A percentile compares a stretch with the other conserved stretches of the same genome.
phyloP scores from a whole-genome alignment of 345 rosid species.

The Punica granatum region DNA sequence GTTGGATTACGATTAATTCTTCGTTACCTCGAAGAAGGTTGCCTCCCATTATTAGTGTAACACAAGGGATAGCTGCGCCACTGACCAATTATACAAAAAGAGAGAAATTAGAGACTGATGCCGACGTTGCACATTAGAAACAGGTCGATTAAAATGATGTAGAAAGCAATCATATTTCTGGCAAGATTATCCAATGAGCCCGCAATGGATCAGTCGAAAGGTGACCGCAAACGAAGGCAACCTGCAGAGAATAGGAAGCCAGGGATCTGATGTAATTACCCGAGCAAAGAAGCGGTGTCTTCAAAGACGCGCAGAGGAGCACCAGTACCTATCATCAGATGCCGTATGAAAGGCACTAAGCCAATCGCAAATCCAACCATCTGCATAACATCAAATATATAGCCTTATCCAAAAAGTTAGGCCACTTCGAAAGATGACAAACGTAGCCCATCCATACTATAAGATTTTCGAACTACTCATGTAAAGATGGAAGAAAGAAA shows the following conservation, averaged over 20 bases:
- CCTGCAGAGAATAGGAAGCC: neutral
- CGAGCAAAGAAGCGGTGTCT: constrained; percentile 29
- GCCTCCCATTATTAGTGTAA: constrained; percentile 38
- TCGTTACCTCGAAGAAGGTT: constrained; percentile 29
- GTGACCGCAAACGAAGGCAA: no score
- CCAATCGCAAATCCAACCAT: constrained; percentile 35
- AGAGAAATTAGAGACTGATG: neutral
- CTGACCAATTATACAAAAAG: constrained; percentile 12
- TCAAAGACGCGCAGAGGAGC: constrained; percentile 36
- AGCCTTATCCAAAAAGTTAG: neutral
- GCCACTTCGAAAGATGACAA: neutral
- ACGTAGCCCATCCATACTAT: neutral
- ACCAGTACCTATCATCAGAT: constrained; percentile 23
- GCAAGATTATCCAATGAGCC: no score
- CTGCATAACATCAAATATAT: constrained; percentile 11
- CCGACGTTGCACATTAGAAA: neutral
- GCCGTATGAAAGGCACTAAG: constrained; percentile 24
- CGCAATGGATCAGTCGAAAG: no score
- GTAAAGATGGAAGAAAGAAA: neutral
- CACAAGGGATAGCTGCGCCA: constrained; percentile 34
- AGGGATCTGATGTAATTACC: constrained; percentile 14
- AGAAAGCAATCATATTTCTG: no score
- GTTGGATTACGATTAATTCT: neutral
- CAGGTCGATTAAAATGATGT: neutral
- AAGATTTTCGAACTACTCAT: neutral